Evolutionary conservation across 495 filamentous ascomycete species (phyloP).

Genomic region (Penicillium dipodomyicola): DNA sequence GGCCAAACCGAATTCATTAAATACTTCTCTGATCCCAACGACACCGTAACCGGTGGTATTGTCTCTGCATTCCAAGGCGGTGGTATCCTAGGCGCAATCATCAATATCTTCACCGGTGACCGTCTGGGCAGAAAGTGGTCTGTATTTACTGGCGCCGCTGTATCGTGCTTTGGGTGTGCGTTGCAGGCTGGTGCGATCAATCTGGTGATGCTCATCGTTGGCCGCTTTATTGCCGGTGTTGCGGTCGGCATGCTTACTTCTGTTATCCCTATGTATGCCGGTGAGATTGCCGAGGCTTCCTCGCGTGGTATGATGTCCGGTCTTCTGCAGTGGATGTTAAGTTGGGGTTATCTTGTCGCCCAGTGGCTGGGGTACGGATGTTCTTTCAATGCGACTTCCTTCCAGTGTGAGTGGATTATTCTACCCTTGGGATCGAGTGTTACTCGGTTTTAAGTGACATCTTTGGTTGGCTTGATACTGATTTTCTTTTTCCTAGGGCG

Average conservation of each 20-base stretch:
- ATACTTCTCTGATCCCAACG: slow-evolving; percentile 38
- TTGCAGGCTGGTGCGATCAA: slow-evolving; percentile 38
- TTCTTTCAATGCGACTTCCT: too few species aligned
- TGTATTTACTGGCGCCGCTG: slow-evolving; percentile 43
- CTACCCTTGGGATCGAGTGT: too few species aligned
- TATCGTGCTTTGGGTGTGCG: slow-evolving; percentile 43
- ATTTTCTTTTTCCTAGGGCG: too few species aligned
- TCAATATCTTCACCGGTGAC: slow-evolving; percentile 42
- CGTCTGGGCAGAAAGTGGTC: slow-evolving; percentile 41
- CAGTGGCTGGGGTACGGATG: too few species aligned
- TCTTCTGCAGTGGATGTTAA: too few species aligned
- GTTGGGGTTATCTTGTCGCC: too few species aligned
- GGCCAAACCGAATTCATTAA: slow-evolving; percentile 39
- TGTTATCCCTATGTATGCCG: too few species aligned
- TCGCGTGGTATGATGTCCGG: too few species aligned
- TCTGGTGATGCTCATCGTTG: slow-evolving; percentile 48
- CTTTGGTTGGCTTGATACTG: too few species aligned
- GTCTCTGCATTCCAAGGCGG: slow-evolving; percentile 46
- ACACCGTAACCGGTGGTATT: slow-evolving; percentile 44
- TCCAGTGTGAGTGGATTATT: too few species aligned
- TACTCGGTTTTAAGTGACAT: too few species aligned
- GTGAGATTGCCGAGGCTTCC: too few species aligned
- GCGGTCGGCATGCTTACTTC: slow-evolving; percentile 6
- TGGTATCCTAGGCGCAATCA: slow-evolving; percentile 47
- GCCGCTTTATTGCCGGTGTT: slow-evolving; percentile 46